These are phyloP conservation scores for Ophiocordyceps australis DNA, from an alignment of 2,329 filamentous ascomycete genomes.

Conservation along the genomic window DNA sequence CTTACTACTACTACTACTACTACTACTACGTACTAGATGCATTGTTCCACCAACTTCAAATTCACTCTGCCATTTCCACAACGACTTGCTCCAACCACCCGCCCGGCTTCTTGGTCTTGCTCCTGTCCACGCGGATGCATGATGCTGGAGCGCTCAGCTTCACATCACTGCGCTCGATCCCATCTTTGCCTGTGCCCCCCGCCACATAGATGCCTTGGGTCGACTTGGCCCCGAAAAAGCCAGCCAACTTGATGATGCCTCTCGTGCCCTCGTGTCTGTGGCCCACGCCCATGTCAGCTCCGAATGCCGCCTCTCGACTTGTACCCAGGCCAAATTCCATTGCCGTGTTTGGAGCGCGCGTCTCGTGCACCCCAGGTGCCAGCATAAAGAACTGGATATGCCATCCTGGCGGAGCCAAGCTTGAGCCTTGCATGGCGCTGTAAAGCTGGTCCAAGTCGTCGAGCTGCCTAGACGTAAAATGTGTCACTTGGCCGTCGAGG, in stretches of 20 bases:
- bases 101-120: not conserved
- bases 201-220: constrained; percentile 39
- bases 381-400: constrained; percentile 47
- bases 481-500: constrained; percentile 49
- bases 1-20: no score
- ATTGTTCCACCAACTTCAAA: no score
- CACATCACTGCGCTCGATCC: constrained; percentile 5
- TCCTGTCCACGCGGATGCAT: constrained; percentile 8
- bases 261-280: no score
- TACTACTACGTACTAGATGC: no score
- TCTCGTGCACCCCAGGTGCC: no score
- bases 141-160: constrained; percentile 17
- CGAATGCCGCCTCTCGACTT: constrained; percentile 2
- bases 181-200: constrained; percentile 3
- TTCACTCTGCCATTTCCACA: no score
- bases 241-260: no score
- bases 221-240: constrained; percentile 44
- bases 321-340: constrained; percentile 16
- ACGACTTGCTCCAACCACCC: no score
- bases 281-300: not conserved
- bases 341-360: constrained; percentile 5
- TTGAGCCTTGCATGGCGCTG: constrained; percentile 22
- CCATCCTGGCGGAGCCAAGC: constrained; percentile 44
- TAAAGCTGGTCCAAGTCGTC: constrained; percentile 36
- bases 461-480: constrained; percentile 24